Evolutionary conservation across 306 rosid species (phyloP), one percentile per base, ranked within the genome.

Genomic region (Quercus cerris): DNA sequence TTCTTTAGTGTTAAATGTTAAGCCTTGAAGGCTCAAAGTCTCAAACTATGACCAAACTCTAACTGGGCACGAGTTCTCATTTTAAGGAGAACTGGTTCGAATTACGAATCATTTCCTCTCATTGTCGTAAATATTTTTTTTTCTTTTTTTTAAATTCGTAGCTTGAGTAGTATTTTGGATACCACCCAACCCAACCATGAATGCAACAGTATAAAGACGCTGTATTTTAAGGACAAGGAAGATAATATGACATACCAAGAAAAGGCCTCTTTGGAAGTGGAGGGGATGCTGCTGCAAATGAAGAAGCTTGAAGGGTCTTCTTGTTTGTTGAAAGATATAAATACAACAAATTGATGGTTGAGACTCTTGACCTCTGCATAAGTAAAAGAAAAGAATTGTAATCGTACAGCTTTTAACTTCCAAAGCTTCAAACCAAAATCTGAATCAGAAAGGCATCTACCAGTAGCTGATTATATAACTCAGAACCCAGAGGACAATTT

Each of bases 311-410:
- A 55, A 71, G 72, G 64, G 72, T 41, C 46, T 41, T 58, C 49
- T 82, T 89, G 75, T 83, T 58, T 54, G 75, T 52, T 3, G 77
- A 51, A 74, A 86, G 83, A 71, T 70, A 33, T 2, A 22, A 27
- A 22, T 10, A 28, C 46, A 8, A 0, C 1, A 84, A 77, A 58
- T 38, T 33, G 5, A 82, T 55, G 67, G 72, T 77, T 75, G 28
- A 11, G 56, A 83, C 82, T 82, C 89, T 80, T 33, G 75, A 57
- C 51, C 79, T 80, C 81, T 86, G 81, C 76, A 89, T 83, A 49
- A n/a, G 22, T 7, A n/a, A 22, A 58, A 22, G 6, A 58, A 58
- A 33, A 33, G 38, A 33, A 58, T 1, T 58, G 1, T 58, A 58
- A 9, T 9, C 30, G 64, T 13, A 3, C 64, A 58, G 30, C 5